Percentiles rank a stretch among this genome's conserved stretches.
Evolutionary conservation across 305 asterid species (phyloP).

Genomic region (Ajuga reptans): DNA sequence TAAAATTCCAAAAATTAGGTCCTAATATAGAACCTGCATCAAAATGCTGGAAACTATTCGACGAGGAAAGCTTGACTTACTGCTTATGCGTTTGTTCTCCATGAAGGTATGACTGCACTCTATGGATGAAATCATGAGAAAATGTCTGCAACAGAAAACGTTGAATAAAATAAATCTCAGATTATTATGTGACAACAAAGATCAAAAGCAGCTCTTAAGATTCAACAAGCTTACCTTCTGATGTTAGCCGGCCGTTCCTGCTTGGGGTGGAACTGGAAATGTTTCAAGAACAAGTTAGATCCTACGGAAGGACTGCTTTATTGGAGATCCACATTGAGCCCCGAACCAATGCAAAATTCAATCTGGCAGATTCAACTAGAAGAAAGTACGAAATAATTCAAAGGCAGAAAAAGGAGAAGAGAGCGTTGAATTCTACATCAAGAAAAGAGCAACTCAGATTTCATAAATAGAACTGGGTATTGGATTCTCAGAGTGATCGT

Average conservation of each 20-base stretch:
- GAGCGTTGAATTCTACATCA: not conserved
- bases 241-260: not conserved
- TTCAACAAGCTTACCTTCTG: conserved; percentile 1
- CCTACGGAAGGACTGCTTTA: not conserved
- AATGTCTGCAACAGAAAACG: not conserved
- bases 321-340: not conserved
- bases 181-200: not conserved
- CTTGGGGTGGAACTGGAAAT: not conserved
- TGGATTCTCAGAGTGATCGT: conserved; percentile 13
- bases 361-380: not conserved
- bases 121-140: not conserved
- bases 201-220: not conserved
- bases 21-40: conserved; percentile 34
- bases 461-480: not conserved
- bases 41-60: conserved; percentile 34
- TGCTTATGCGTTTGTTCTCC: not conserved
- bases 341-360: not conserved
- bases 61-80: conserved; percentile 20
- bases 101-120: not conserved
- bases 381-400: not conserved
- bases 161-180: not conserved
- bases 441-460: not conserved
- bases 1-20: conserved; percentile 26
- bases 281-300: not conserved
- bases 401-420: not conserved